These are phyloP conservation scores for Myxozyma vanderwaltii DNA, from an alignment of 805 yeast genomes.

Conservation along the genomic window DNA sequence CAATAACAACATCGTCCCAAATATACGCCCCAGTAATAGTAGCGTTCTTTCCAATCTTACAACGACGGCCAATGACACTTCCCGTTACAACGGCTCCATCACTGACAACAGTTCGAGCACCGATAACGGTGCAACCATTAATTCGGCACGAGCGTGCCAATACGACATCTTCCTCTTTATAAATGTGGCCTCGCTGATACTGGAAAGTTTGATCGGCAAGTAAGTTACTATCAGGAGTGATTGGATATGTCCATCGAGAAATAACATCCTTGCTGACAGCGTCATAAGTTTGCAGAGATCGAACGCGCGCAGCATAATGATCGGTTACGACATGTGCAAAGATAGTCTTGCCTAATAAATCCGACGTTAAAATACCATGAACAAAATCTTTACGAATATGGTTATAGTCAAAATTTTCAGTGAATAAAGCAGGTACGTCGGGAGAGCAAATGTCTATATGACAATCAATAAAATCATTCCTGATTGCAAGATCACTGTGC, in stretches of 20 bases:
- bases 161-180: constrained; percentile 85
- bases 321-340: constrained; percentile 81
- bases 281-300: constrained; percentile 89
- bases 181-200: constrained; percentile 82
- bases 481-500: constrained; percentile 72
- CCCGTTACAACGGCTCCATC: constrained; percentile 66
- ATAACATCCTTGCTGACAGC: constrained; percentile 87
- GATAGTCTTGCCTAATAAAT: constrained; percentile 84
- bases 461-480: constrained; percentile 95
- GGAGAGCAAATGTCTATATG: constrained; percentile 95
- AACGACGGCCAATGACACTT: constrained; percentile 82
- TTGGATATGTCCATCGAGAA: constrained; percentile 90
- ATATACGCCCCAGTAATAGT: constrained; percentile 72
- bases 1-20: constrained; percentile 81
- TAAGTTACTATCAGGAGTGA: constrained; percentile 83
- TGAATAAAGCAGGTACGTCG: constrained; percentile 91
- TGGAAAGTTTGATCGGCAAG: constrained; percentile 70
- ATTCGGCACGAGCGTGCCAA: constrained; percentile 91
- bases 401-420: constrained; percentile 95
- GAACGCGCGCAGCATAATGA: constrained; percentile 92
- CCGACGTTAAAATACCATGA: constrained; percentile 86
- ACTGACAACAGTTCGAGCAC: constrained; percentile 73
- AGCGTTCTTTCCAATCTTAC: constrained; percentile 80
- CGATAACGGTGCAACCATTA: constrained; percentile 79
- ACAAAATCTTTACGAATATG: constrained; percentile 82